Evolutionary conservation across 2,329 filamentous ascomycete genomes (phyloP), one percentile per base, ranked within the genome.

Genomic region (Didymella pomorum): DNA sequence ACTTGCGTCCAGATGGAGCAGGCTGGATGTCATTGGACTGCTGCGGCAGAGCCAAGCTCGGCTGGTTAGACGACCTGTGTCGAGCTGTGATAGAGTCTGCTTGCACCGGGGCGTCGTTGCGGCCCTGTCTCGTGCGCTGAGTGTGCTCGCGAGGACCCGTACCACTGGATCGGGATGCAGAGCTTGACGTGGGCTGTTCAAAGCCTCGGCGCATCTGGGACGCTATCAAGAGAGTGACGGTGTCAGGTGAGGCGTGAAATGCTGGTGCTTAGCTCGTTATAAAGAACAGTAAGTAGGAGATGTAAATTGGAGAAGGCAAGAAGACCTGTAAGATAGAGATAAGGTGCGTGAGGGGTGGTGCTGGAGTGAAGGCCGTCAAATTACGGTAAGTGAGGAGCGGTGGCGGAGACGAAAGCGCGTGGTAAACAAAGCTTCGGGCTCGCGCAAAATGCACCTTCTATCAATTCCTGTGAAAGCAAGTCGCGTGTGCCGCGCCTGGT

Each of bases 401-500:
- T 44, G 54, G 37, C 46, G 33, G 11, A 45, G 59, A 41, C 37
- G 41, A 47, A 33, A 46, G 56, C 54, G 44, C 31, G 56, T 45
- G 47, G 42, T 28, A 41, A 48, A 56, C 37, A 50, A 60, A 69
- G 59, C 66, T 61, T 72, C 67, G 62, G 57, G 51, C 56, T 64
- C 60, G 63, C 59, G 68, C 52, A 58, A 66, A 52, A 61, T 66
- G 71, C 66, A 69, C 71, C 66, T 75, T 73, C 73, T 76, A 73
- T 71, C 51, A 64, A 71, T 69, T 71, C 65, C 52, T 62, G 44
- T 64, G 57, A 63, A 70, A 66, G 72, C 64, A 75, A 67, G 63
- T 62, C 67, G 63, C 63, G 59, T 68, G 61, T 64, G 60, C 57
- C 56, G 55, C 64, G 60, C 63, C 61, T 68, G 21, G 37, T 16